phyloP scores from a whole-genome alignment of 169 alveolate species.

The Plasmodium adleri region DNA sequence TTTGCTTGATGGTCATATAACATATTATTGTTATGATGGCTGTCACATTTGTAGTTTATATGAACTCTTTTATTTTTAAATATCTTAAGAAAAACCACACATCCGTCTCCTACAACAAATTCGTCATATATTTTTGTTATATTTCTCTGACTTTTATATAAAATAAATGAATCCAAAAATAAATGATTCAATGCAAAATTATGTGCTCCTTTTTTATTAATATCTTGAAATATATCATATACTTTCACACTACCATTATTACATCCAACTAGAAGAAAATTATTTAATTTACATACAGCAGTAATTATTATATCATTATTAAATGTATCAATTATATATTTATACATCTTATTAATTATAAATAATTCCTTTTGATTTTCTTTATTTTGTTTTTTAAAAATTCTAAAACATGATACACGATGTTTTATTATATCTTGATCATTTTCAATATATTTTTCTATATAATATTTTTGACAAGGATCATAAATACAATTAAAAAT shows the following conservation, averaged over 20 bases:
- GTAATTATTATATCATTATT: conserved; percentile 17
- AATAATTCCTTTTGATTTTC: neutral
- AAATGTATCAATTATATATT: conserved; percentile 38
- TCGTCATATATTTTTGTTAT: conserved; percentile 33
- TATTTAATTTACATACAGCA: conserved; percentile 24
- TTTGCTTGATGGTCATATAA: neutral
- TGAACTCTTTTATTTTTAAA: neutral
- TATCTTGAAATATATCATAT: conserved; percentile 33
- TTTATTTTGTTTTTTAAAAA: conserved; percentile 7
- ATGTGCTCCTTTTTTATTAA: neutral
- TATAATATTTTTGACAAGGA: no score
- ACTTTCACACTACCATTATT: conserved; percentile 54
- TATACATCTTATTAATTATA: conserved; percentile 2
- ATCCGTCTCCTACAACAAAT: conserved; percentile 47
- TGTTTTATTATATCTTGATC: no score
- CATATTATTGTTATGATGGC: neutral
- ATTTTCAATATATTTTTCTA: no score
- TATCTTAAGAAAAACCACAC: conserved; percentile 24
- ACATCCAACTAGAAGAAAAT: conserved; percentile 40
- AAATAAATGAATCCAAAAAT: conserved; percentile 5
- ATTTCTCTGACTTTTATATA: conserved; percentile 51
- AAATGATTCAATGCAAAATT: neutral
- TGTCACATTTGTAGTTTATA: neutral
- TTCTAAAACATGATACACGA: neutral
- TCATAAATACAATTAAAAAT: no score